phyloP scores from a whole-genome alignment of 2,329 filamentous ascomycete species.

The Ophiostoma populinum region DNA sequence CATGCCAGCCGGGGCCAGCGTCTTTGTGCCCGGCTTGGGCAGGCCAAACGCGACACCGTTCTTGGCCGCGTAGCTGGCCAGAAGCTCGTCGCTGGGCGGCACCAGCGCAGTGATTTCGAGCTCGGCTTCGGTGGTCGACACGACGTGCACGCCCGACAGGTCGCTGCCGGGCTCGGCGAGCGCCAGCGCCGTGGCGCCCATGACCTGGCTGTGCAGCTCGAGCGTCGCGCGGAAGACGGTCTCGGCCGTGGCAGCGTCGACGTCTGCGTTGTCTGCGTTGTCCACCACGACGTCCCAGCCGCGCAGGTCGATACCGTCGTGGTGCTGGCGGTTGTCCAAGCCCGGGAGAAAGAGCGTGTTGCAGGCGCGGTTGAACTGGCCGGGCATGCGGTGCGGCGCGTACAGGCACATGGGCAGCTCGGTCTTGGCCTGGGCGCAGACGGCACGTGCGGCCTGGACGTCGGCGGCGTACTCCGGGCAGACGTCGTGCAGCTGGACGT shows the following conservation, averaged over 20 bases:
- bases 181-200: conserved; percentile 17
- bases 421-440: conserved; percentile 48
- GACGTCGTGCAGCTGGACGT: conserved; percentile 68
- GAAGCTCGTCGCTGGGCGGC: conserved; percentile 23
- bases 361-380: conserved; percentile 64
- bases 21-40: too few relatives aligned
- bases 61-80: conserved; percentile 24
- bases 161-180: conserved; percentile 11
- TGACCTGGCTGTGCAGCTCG: conserved; percentile 18
- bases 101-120: conserved; percentile 43
- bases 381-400: conserved; percentile 42
- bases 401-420: conserved; percentile 47
- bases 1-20: conserved; percentile 26
- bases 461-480: conserved; percentile 63
- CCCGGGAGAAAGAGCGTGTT: conserved; percentile 43
- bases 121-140: conserved; percentile 31
- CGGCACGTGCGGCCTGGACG: conserved; percentile 43
- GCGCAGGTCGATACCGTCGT: conserved; percentile 13
- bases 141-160: conserved; percentile 21
- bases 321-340: conserved; percentile 14
- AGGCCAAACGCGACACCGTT: conserved; percentile 13
- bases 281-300: conserved; percentile 12
- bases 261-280: conserved; percentile 20
- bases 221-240: conserved; percentile 27
- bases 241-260: conserved; percentile 24